These are phyloP conservation scores for Diaporthe vaccinii DNA, from an alignment of 2,329 filamentous ascomycete genomes.

Conservation along the genomic window DNA sequence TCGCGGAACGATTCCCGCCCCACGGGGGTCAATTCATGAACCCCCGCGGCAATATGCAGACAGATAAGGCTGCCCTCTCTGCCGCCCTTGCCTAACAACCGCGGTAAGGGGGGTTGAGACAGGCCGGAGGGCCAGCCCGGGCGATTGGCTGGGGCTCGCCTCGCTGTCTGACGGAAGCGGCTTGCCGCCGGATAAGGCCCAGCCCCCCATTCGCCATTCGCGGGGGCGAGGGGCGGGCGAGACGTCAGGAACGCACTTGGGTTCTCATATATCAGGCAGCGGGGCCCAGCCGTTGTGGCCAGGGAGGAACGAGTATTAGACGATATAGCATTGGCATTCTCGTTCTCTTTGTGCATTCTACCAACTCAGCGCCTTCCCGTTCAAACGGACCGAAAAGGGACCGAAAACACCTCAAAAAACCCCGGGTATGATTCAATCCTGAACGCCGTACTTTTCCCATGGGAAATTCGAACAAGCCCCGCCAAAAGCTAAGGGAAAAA, in stretches of 20 bases:
- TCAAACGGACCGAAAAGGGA: neutral
- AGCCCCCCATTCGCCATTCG: neutral
- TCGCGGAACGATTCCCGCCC: neutral
- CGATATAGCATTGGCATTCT: slow-evolving; percentile 1
- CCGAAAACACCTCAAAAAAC: slow-evolving; percentile 12
- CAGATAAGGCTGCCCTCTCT: neutral
- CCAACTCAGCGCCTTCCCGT: neutral
- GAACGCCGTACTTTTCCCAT: slow-evolving; percentile 12
- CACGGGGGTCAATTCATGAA: neutral
- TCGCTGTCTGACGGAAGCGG: neutral
- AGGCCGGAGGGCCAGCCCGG: too few relatives aligned
- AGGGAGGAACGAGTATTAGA: neutral
- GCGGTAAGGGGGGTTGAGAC: slow-evolving; percentile 3
- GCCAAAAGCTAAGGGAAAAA: neutral
- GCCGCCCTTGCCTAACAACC: slow-evolving; percentile 1
- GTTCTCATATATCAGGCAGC: slow-evolving; percentile 12
- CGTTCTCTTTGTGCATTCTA: neutral
- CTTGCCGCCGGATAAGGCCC: neutral
- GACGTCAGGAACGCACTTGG: neutral
- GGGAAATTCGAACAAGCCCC: neutral
- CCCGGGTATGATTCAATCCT: slow-evolving; percentile 23
- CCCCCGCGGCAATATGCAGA: neutral
- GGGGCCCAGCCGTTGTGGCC: neutral
- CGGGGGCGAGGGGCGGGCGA: neutral
- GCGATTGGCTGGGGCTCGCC: slow-evolving; percentile 10